These are phyloP conservation scores for Fomitopsis palustris DNA, from an alignment of 1,284 basidiomycete genomes.

Conservation along the genomic window DNA sequence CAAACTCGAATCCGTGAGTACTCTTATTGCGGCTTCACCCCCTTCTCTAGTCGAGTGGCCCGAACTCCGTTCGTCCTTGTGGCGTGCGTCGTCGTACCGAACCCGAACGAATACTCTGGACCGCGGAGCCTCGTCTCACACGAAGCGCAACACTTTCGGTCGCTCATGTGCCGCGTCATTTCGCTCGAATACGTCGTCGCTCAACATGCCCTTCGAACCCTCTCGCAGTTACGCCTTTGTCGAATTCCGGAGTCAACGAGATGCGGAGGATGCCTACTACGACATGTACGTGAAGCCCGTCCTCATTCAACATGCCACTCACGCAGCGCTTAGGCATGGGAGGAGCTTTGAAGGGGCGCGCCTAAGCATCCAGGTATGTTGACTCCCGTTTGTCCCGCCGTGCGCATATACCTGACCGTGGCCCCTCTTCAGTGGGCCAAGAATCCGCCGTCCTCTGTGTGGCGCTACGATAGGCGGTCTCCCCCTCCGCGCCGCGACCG, in stretches of 20 bases:
- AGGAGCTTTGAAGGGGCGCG: conserved; percentile 79
- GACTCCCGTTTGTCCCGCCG: background rate
- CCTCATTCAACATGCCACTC: conserved; percentile 9
- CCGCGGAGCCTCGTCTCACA: conserved; percentile 14
- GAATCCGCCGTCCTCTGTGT: conserved; percentile 83
- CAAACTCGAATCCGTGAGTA: conserved; percentile 76
- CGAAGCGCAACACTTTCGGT: conserved; percentile 20
- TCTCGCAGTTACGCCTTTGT: conserved; percentile 86
- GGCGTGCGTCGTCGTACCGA: conserved; percentile 12
- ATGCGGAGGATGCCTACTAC: conserved; percentile 88
- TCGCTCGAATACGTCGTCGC: conserved; percentile 44
- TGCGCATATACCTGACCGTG: background rate
- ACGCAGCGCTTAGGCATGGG: conserved; percentile 61
- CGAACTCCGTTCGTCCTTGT: conserved; percentile 16
- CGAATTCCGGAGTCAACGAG: conserved; percentile 80
- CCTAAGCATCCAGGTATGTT: conserved; percentile 73
- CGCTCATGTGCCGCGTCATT: conserved; percentile 18
- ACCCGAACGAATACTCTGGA: conserved; percentile 12
- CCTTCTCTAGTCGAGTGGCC: conserved; percentile 29
- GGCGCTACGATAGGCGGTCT: conserved; percentile 73
- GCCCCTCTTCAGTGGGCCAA: conserved; percentile 73
- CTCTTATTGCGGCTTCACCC: conserved; percentile 17
- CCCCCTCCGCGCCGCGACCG: conserved; percentile 48
- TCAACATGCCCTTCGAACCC: conserved; percentile 55
- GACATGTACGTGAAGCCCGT: conserved; percentile 61